Conservation (phyloP, 208 protist species). For the Acanthamoeba divionensis region DNA sequence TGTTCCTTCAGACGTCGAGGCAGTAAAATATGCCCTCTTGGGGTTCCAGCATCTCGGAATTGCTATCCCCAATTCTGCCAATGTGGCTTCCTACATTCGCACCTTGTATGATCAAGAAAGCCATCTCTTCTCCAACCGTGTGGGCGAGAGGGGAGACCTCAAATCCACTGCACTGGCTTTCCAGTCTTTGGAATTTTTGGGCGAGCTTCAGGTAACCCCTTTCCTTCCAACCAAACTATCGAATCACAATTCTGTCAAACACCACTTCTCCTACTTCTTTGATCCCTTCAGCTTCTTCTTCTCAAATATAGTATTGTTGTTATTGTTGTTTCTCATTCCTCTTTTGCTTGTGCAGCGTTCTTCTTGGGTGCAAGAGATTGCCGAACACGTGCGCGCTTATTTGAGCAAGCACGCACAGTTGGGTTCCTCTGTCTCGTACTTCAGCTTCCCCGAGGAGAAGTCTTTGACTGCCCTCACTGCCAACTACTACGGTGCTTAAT, state of each 20-base stretch:
- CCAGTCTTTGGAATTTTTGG: conserved; percentile 29
- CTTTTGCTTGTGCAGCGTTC: not conserved
- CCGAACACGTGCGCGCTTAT: not conserved
- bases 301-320: no score
- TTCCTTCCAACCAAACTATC: not conserved
- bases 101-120: conserved; percentile 2
- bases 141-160: conserved; percentile 33
- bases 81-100: conserved; percentile 23
- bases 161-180: conserved; percentile 36
- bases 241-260: not conserved
- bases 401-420: not conserved
- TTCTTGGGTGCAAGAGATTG: conserved; percentile 35
- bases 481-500: conserved; percentile 54
- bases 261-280: no score
- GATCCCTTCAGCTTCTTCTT: no score
- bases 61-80: not conserved
- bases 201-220: not conserved
- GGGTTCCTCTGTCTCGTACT: not conserved
- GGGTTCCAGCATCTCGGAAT: conserved; percentile 41
- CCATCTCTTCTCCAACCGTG: conserved; percentile 19
- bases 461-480: not conserved
- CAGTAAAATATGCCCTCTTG: conserved; percentile 16
- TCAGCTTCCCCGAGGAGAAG: conserved; percentile 9
- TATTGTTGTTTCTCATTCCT: not conserved
- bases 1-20: not conserved